Conservation (phyloP, 2,329 filamentous ascomycete genomes). For the Leptographium radiaticola region DNA sequence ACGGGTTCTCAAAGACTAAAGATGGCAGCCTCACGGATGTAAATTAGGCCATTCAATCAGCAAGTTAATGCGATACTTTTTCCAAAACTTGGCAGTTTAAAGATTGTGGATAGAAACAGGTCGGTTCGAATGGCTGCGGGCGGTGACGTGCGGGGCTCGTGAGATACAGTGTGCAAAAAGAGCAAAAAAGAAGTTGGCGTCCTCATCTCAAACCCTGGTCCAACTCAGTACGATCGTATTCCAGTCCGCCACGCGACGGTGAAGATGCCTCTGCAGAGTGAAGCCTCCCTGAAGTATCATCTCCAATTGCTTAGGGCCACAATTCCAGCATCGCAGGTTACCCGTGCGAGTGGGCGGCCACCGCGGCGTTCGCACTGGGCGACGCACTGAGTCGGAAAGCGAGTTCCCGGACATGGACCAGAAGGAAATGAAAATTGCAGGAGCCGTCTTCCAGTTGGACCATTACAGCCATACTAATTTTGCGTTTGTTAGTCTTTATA, state of each 20-base stretch:
- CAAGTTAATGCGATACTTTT: neutral
- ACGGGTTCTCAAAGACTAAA: neutral
- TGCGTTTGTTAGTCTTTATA: neutral
- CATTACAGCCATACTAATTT: constrained; percentile 10
- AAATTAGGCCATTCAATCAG: neutral
- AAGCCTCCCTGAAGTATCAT: constrained; percentile 57
- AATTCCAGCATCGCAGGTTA: constrained; percentile 48
- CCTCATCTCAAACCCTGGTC: constrained; percentile 42
- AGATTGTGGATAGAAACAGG: neutral
- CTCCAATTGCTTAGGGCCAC: constrained; percentile 54
- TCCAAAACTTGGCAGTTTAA: neutral
- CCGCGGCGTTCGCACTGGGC: constrained; percentile 58
- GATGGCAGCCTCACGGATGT: constrained; percentile 32
- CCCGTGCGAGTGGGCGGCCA: constrained; percentile 52
- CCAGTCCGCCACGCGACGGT: constrained; percentile 58
- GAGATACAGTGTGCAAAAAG: neutral
- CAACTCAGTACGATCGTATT: constrained; percentile 52
- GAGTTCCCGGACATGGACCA: constrained; percentile 42
- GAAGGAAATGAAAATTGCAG: constrained; percentile 32
- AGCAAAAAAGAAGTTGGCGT: constrained; percentile 27
- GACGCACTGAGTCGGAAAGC: constrained; percentile 30
- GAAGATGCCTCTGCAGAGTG: constrained; percentile 61
- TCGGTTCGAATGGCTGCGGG: neutral
- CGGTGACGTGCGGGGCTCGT: no score
- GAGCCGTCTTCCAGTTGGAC: constrained; percentile 15